Conservation (phyloP, 768 basidiomycete genomes). For the Dentipellis sp. region DNA sequence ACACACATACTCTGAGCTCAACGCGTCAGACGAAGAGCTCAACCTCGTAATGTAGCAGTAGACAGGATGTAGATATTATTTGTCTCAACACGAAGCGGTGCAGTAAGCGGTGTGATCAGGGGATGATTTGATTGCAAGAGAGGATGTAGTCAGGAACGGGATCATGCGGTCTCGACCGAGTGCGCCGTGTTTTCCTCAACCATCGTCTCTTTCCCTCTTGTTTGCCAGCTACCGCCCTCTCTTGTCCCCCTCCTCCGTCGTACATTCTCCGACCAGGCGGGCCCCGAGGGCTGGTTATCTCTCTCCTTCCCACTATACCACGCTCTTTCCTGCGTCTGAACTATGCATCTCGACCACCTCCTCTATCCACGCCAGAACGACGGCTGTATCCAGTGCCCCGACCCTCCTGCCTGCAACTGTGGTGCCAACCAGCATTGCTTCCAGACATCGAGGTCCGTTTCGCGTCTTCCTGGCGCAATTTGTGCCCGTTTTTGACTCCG, state of each 20-base stretch:
- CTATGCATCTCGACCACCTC: slow-evolving; percentile 16
- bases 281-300: background rate
- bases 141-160: background rate
- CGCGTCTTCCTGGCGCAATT: background rate
- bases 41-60: background rate
- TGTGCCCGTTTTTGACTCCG: background rate
- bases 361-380: slow-evolving; percentile 14
- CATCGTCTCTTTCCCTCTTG: background rate
- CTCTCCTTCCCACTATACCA: background rate
- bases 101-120: background rate
- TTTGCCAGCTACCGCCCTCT: background rate
- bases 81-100: background rate
- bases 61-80: background rate
- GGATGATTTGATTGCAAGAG: background rate
- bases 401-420: slow-evolving; percentile 47
- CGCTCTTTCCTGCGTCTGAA: slow-evolving; percentile 3
- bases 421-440: slow-evolving; percentile 46
- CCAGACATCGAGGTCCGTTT: slow-evolving; percentile 47
- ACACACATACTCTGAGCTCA: no score
- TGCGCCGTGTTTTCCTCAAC: background rate
- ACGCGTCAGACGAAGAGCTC: background rate
- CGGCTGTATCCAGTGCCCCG: slow-evolving; percentile 38
- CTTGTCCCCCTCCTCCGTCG: background rate
- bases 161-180: background rate
- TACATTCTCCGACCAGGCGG: background rate